A percentile compares a stretch with the other conserved stretches of the same genome.
Evolutionary conservation across 495 filamentous ascomycete species (phyloP).

Genomic region (Lindgomyces ingoldianus): DNA sequence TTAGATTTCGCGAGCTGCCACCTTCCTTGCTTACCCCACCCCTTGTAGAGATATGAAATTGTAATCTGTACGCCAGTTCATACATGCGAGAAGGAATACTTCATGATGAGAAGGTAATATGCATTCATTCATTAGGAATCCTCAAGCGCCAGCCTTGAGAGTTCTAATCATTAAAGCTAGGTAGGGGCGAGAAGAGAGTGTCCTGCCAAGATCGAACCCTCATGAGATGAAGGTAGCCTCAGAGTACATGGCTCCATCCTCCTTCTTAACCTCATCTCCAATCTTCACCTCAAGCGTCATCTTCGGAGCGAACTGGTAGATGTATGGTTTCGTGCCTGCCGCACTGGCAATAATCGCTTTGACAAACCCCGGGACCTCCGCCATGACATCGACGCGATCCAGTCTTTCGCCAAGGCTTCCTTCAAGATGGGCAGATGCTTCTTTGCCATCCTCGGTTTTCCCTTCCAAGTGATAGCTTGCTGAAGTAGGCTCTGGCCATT

Average conservation of each 20-base stretch:
- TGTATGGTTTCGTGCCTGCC: slow-evolving; percentile 90
- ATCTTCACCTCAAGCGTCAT: slow-evolving; percentile 78
- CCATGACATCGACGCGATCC: slow-evolving; percentile 94
- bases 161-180: slow-evolving; percentile 26
- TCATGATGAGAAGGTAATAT: background rate
- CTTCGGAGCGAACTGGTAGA: slow-evolving; percentile 83
- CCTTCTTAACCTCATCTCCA: slow-evolving; percentile 70
- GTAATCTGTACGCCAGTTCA: no score
- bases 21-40: no score
- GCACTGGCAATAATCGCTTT: slow-evolving; percentile 87
- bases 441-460: slow-evolving; percentile 72
- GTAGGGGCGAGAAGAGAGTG: slow-evolving; percentile 7
- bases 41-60: background rate
- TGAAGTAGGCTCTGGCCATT: slow-evolving; percentile 83
- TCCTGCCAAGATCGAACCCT: background rate
- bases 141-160: slow-evolving; percentile 30
- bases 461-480: slow-evolving; percentile 79
- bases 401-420: slow-evolving; percentile 67
- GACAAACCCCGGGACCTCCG: slow-evolving; percentile 90
- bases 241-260: slow-evolving; percentile 74
- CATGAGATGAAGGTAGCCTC: slow-evolving; percentile 92
- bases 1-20: no score
- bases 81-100: background rate
- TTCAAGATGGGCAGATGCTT: slow-evolving; percentile 66
- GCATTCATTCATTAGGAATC: slow-evolving; percentile 18